Evolutionary conservation across 2,329 filamentous ascomycete species (phyloP).

Genomic region (Aspergillus pseudoviridinutans): DNA sequence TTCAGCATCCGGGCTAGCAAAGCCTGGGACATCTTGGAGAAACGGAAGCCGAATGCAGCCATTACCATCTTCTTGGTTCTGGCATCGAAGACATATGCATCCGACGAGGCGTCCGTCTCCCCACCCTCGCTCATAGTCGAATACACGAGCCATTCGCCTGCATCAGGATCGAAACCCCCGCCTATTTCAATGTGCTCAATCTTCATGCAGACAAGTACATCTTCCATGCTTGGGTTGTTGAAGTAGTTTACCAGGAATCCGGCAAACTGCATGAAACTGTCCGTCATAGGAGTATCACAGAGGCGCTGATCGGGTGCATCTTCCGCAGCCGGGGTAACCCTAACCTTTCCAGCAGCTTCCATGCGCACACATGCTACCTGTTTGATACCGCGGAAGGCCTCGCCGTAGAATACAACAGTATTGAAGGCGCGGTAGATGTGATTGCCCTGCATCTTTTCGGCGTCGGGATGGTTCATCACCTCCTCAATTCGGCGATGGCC

Average conservation of each 20-base stretch:
- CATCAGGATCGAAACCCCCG: not conserved
- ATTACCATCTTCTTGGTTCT: not conserved
- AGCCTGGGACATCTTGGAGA: not conserved
- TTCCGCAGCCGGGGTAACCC: not conserved
- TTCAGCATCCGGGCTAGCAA: not conserved
- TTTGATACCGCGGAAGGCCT: not conserved
- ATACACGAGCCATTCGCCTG: not conserved
- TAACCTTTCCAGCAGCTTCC: not conserved
- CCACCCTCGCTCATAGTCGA: not conserved
- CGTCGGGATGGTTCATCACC: no score
- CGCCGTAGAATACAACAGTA: no score
- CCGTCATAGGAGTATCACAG: not conserved
- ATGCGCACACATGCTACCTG: not conserved
- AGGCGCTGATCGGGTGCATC: not conserved
- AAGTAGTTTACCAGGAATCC: not conserved
- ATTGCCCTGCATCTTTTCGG: no score
- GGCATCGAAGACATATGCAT: not conserved
- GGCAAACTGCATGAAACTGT: not conserved
- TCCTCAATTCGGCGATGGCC: no score
- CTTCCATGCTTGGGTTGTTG: not conserved
- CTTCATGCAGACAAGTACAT: not conserved
- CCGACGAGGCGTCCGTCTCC: not conserved
- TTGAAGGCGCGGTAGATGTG: no score
- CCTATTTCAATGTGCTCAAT: not conserved
- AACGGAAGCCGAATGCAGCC: not conserved